Evolutionary conservation across 345 rosid species (phyloP), one percentile per base, ranked within the genome.

Genomic region (Salix exigua): DNA sequence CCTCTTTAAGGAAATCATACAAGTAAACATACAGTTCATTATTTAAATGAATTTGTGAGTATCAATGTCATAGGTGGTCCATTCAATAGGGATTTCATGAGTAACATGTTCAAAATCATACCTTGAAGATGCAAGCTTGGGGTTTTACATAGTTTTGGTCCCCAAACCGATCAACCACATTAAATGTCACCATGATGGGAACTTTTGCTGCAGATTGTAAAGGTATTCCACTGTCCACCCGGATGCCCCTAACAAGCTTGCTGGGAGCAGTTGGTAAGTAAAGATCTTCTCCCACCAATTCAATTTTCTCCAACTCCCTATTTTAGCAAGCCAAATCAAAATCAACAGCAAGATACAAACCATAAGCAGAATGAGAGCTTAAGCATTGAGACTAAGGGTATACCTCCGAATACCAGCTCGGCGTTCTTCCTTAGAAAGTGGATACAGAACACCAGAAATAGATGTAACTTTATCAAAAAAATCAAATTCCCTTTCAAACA

Each of bases 61-160:
- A 50, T 50, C 42, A 72, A 12, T 13, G 7, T 7, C 16, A 58
- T 23, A 1, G 28, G 19, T 53, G 61, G 30, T 19, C 51, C 26
- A 61, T 61, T 60, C 38, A 18, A 17, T 12, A 7, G 26, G 25
- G 46, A 74, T 65, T 44, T 73, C 26, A 38, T 53, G 37, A 18
- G 38, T 21, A 28, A 53, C 9, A 48, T 4, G 25, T 42, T 73
- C 30, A 28, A 64, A 75, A 77, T 70, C 70, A 75, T 82, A 96
- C 99, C 96, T 96, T 96, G 86, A 96, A 96, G 80, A 96, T 96
- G 88, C 98, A 94, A 87, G 97, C 97, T 79, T 96, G 97, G 74
- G 98, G 97, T 79, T 81, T 87, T 77, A 89, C 86, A 71, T 89
- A 85, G 73, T 75, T 84, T 13, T 25, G 84, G 75, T 89, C 91